Conservation (phyloP, 371 early-diverging fungal genomes). For the Saksenaea oblongispora region DNA sequence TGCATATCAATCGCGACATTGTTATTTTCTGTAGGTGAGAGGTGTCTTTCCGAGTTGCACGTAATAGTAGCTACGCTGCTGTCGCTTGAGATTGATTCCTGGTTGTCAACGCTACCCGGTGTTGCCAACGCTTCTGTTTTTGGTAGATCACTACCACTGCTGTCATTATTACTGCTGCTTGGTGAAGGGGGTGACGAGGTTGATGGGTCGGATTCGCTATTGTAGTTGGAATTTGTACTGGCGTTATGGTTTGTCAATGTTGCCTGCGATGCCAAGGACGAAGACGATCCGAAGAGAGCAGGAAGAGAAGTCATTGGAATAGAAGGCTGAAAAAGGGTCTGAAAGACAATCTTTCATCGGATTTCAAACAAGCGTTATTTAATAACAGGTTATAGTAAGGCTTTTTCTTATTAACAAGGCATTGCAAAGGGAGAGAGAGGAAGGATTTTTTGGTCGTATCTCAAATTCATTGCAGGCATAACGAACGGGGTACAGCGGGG, state of each 20-base stretch:
- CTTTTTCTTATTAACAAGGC: neutral
- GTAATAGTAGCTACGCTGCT: neutral
- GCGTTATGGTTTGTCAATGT: neutral
- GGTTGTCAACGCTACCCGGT: neutral
- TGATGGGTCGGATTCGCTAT: no score
- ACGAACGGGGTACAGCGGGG: neutral
- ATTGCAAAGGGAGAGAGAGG: neutral
- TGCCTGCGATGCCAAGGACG: constrained; percentile 1
- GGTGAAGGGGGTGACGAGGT: no score
- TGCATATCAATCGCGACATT: neutral
- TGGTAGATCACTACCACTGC: neutral
- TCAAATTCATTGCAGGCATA: constrained; percentile 2
- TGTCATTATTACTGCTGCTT: no score
- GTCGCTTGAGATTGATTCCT: neutral
- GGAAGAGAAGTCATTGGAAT: neutral
- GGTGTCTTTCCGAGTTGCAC: neutral
- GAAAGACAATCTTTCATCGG: neutral
- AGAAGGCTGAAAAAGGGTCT: neutral
- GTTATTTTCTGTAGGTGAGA: neutral
- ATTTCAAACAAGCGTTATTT: neutral
- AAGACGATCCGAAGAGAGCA: neutral
- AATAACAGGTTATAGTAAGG: no score
- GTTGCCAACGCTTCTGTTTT: neutral
- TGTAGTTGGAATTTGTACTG: no score
- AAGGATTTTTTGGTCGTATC: neutral